These are phyloP conservation scores for Persicaria tinctoria DNA, from an alignment of 148 eudicot genomes.

Conservation along the genomic window DNA sequence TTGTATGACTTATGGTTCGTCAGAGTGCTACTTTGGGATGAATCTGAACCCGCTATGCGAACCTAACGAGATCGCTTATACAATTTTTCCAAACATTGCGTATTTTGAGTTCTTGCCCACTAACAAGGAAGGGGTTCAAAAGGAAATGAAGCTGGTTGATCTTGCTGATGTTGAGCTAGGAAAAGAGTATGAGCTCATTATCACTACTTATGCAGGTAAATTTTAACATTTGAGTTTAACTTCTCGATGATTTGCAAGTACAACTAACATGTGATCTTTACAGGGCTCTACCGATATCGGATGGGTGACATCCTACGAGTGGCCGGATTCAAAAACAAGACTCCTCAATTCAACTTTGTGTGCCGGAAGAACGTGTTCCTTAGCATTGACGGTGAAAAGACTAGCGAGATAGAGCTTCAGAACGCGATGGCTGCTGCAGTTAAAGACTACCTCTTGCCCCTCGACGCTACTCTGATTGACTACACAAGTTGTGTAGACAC, in stretches of 20 bases:
- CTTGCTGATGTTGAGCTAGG: conserved; percentile 38
- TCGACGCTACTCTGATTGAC: conserved; percentile 16
- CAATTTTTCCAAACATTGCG: conserved; percentile 34
- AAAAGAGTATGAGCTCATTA: conserved; percentile 40
- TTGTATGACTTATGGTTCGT: conserved; percentile 35
- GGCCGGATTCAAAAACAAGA: conserved; percentile 28
- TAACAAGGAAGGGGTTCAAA: conserved; percentile 14
- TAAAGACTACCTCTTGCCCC: conserved; percentile 1
- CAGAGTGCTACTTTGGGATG: conserved; percentile 35
- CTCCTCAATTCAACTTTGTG: conserved; percentile 27
- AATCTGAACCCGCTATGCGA: conserved; percentile 34
- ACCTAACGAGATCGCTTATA: conserved; percentile 33
- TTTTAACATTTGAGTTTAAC: no score
- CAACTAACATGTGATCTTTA: neutral
- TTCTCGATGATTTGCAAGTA: no score
- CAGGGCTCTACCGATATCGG: conserved; percentile 23
- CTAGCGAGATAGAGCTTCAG: conserved; percentile 29
- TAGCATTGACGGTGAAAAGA: conserved; percentile 29
- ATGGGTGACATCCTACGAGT: conserved; percentile 32
- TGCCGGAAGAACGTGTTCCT: conserved; percentile 26
- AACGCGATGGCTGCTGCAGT: conserved; percentile 25
- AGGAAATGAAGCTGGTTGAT: conserved; percentile 27
- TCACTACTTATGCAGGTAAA: conserved; percentile 43
- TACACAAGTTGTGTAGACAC: conserved; percentile 31
- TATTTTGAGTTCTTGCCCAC: conserved; percentile 41